These are phyloP conservation scores for Ceratobasidium sp. DNA, from an alignment of 1,284 basidiomycete species.

Conservation along the genomic window DNA sequence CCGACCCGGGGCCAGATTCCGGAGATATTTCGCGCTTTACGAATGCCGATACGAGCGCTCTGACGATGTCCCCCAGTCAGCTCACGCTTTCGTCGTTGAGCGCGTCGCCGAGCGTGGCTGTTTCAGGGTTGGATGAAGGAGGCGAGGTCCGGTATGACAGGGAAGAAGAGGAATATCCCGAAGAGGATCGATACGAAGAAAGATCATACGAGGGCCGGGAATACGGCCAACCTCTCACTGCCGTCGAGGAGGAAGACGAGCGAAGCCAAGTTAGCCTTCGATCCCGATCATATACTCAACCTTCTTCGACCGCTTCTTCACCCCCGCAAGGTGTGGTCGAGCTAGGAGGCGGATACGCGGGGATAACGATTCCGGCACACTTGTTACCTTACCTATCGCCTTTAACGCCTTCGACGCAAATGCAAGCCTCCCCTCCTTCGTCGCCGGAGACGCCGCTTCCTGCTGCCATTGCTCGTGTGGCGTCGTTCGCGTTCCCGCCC, in stretches of 20 bases:
- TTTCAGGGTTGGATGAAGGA: conserved; percentile 17
- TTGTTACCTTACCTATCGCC: conserved; percentile 24
- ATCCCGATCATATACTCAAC: neutral
- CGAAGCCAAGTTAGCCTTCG: neutral
- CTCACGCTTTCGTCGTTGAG: conserved; percentile 29
- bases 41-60: neutral
- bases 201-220: no score
- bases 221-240: neutral
- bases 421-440: neutral
- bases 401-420: conserved; percentile 20
- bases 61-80: conserved; percentile 30
- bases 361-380: conserved; percentile 17
- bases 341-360: neutral
- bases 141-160: neutral
- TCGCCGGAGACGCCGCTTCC: neutral
- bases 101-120: conserved; percentile 31
- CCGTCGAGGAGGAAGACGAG: neutral
- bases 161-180: conserved; percentile 2
- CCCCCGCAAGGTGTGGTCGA: conserved; percentile 9
- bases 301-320: conserved; percentile 2
- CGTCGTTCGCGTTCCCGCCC: neutral
- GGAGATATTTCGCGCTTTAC: neutral
- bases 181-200: neutral
- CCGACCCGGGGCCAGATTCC: no score
- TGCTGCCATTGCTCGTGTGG: neutral